These are phyloP conservation scores for Maudiozyma humilis DNA, from an alignment of 1,139 yeast genomes.

Conservation along the genomic window DNA sequence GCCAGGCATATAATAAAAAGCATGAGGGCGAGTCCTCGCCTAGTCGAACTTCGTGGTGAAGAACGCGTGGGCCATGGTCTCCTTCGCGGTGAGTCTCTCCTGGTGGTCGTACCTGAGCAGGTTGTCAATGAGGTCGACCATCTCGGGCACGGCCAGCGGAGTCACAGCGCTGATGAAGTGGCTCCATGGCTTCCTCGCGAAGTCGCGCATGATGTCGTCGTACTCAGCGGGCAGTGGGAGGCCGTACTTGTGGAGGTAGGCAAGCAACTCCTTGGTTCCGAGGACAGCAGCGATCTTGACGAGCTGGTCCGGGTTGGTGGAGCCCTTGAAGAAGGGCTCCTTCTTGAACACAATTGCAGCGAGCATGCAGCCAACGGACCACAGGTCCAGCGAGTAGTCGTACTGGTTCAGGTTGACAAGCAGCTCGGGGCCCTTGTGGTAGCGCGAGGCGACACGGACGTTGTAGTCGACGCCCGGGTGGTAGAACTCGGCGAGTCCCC, in stretches of 20 bases:
- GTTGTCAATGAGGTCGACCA: slow-evolving; percentile 57
- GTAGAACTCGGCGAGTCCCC: slow-evolving; percentile 81
- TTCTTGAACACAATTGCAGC: slow-evolving; percentile 70
- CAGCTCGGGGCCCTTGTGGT: slow-evolving; percentile 75
- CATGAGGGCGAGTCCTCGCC: no score
- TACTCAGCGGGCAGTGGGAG: slow-evolving; percentile 56
- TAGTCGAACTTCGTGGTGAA: slow-evolving; percentile 25
- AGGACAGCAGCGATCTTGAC: slow-evolving; percentile 71
- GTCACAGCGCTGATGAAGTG: slow-evolving; percentile 48
- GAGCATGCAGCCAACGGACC: slow-evolving; percentile 78
- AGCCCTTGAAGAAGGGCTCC: slow-evolving; percentile 75
- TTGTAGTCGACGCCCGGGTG: slow-evolving; percentile 73
- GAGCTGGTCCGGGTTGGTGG: slow-evolving; percentile 68
- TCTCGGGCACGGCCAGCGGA: slow-evolving; percentile 52
- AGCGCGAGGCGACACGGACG: slow-evolving; percentile 73
- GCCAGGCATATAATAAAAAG: no score
- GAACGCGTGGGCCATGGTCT: slow-evolving; percentile 60
- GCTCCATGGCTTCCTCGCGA: slow-evolving; percentile 60
- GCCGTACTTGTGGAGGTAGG: slow-evolving; percentile 54
- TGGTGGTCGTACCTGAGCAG: slow-evolving; percentile 65
- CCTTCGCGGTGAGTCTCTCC: slow-evolving; percentile 65
- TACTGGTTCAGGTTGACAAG: slow-evolving; percentile 66
- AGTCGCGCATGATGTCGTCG: slow-evolving; percentile 58
- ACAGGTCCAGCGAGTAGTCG: slow-evolving; percentile 69
- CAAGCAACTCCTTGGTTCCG: slow-evolving; percentile 61